Base-by-base conservation (phyloP, 2,329 filamentous ascomycete genomes). In the Fusarium circinatum region DNA sequence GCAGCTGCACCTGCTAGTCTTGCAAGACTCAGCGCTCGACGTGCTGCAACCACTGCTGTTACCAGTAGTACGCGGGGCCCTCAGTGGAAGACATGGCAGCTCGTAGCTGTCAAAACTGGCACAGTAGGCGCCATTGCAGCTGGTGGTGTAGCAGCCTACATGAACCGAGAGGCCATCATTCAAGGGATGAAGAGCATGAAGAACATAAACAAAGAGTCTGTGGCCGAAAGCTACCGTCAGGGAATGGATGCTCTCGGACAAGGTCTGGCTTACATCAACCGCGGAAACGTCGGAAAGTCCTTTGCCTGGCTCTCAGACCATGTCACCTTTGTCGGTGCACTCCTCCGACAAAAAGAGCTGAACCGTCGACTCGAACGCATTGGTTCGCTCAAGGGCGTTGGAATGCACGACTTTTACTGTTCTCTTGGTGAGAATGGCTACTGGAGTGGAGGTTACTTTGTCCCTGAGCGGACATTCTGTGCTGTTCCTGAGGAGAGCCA, bases 301-400 rank as follows among this genome's bases (percentile, higher is more conserved):
- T 92, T 94, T 74, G 89, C 87, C 24, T 97, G 94, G 91, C 89
- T 95, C 8, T 91, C 92, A 0, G 93, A 92, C 22, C 95, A 98
- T 81, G 89, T 97, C 58, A 93, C 94, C 41, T 98, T 97, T 77
- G 92, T 97, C 3, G 94, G 94, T 0, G 92, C 93, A 51, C 86
- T 98, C 5, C 88, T 94, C 74, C 91, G 93, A 60, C 90, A 90
- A 22, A 90, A 92, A 39, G 93, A 96, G 76, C 84, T 97, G 69
- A 89, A 88, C 62, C 87, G 88, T 48, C 88, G 95, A 22, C 84
- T 97, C 6, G 88, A 89, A 66, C 86, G 89, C 61, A 84, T 95
- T 57, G 88, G 88, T 0, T 81, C 86, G 4, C 85, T 92, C 3
- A 87, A 89, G 49, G 89, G 89, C 1, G 85, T 97, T 3, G 92